phyloP scores from a whole-genome alignment of 2,329 filamentous ascomycete species.

The Fusarium luffae region DNA sequence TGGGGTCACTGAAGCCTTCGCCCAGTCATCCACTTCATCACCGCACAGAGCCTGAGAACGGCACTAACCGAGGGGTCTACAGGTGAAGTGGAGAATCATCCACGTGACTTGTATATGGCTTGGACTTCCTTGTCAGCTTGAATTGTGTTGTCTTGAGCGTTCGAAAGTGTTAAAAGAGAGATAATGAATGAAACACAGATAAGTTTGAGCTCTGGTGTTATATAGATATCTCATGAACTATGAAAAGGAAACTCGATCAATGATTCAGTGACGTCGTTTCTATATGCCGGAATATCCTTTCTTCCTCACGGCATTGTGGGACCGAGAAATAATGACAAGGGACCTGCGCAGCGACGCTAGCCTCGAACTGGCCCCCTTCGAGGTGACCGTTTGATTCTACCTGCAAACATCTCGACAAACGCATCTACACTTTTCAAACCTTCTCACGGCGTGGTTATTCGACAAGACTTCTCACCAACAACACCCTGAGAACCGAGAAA shows the following conservation, averaged over 20 bases:
- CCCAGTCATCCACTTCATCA: constrained; percentile 37
- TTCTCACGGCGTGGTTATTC: constrained; percentile 23
- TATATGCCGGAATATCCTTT: constrained; percentile 43
- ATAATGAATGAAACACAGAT: not conserved
- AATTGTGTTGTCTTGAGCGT: not conserved
- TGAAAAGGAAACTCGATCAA: not conserved
- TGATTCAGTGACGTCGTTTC: constrained; percentile 40
- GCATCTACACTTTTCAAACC: constrained; percentile 44
- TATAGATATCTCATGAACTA: not conserved
- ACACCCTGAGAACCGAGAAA: not conserved
- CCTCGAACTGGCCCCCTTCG: constrained; percentile 48
- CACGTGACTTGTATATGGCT: constrained; percentile 34
- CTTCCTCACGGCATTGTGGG: constrained; percentile 42
- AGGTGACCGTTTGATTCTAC: constrained; percentile 52
- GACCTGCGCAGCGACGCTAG: constrained; percentile 48
- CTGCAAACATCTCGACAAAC: constrained; percentile 48
- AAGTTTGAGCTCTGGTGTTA: not conserved
- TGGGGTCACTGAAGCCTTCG: constrained; percentile 36
- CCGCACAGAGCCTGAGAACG: constrained; percentile 42
- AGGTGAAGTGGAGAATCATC: constrained; percentile 36
- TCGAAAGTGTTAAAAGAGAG: not conserved
- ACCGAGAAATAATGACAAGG: constrained; percentile 37
- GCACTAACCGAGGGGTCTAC: constrained; percentile 48
- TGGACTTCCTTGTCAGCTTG: not conserved
- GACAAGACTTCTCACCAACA: constrained; percentile 13